A percentile compares a stretch with the other conserved stretches of the same genome.
Conservation (phyloP, 1,139 yeast genomes). For the Maudiozyma humilis region DNA sequence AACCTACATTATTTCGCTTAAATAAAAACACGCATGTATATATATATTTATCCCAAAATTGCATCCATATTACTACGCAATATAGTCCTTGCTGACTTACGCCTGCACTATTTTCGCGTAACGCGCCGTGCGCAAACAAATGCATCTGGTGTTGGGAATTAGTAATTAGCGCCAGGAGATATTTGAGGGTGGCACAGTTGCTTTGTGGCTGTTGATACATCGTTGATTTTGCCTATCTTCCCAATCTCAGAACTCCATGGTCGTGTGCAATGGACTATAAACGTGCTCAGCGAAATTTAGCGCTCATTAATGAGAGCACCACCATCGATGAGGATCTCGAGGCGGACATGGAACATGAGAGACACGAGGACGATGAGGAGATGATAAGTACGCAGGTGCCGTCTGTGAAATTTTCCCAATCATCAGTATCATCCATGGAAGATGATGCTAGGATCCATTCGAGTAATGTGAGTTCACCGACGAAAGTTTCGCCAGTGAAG, state of each 20-base stretch:
- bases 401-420: conserved; percentile 10
- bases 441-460: neutral
- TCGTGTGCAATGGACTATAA: conserved; percentile 8
- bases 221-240: neutral
- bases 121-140: neutral
- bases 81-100: neutral
- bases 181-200: too few species aligned
- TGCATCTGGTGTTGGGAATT: neutral
- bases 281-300: conserved; percentile 11
- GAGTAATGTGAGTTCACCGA: neutral
- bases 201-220: too few species aligned
- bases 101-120: neutral
- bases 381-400: conserved; percentile 22
- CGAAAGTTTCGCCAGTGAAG: neutral
- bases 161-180: too few species aligned
- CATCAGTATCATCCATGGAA: neutral
- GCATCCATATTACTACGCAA: neutral
- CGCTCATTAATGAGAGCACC: conserved; percentile 7
- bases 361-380: conserved; percentile 4
- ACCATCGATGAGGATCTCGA: neutral
- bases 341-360: conserved; percentile 7
- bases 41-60: too few species aligned
- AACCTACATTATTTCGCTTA: neutral
- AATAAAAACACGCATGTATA: neutral
- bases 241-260: neutral